phyloP scores from a whole-genome alignment of 176 grass and related monocot genomes.

The Rhynchospora pubera region DNA sequence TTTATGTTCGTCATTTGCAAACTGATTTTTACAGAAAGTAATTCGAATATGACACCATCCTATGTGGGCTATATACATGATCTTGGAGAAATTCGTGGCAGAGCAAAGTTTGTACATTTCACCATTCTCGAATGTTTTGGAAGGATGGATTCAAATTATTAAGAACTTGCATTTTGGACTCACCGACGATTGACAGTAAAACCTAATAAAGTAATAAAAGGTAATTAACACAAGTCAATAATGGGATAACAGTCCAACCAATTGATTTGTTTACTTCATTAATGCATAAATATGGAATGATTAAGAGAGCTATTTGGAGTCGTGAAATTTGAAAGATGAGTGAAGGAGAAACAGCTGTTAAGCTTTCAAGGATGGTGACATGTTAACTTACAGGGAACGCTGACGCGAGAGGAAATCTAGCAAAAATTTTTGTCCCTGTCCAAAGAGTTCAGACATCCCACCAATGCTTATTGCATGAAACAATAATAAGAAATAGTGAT shows the following conservation, averaged over 20 bases:
- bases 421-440: neutral
- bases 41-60: neutral
- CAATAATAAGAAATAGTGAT: neutral
- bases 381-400: neutral
- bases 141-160: neutral
- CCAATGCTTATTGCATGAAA: neutral
- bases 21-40: neutral
- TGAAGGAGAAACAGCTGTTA: neutral
- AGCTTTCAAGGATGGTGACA: neutral
- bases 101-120: neutral
- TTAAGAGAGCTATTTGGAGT: neutral
- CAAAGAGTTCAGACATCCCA: conserved; percentile 5
- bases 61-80: neutral
- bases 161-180: neutral
- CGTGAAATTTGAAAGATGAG: neutral
- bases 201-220: neutral
- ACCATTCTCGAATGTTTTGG: neutral
- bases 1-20: neutral
- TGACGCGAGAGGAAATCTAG: neutral
- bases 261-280: neutral
- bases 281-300: neutral
- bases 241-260: neutral
- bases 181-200: neutral
- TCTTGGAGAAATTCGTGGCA: neutral
- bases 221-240: neutral